Conservation (phyloP, 1,284 basidiomycete species). For the Rhodofomes roseus region DNA sequence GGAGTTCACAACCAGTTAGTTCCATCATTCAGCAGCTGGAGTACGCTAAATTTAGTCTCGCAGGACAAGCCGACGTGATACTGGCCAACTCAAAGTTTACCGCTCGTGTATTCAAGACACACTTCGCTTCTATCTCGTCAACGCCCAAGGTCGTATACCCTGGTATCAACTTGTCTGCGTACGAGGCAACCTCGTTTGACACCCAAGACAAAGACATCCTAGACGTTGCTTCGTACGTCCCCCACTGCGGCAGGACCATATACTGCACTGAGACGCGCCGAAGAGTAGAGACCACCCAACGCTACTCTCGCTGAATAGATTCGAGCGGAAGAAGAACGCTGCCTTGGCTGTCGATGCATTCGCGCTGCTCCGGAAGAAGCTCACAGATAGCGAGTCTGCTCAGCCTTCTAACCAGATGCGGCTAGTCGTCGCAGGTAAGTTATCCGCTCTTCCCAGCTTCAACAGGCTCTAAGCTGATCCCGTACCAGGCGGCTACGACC, state of each 20-base stretch:
- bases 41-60: conserved; percentile 2
- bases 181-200: conserved; percentile 42
- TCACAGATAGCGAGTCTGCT: conserved; percentile 4
- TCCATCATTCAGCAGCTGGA: background rate
- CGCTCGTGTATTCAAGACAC: conserved; percentile 69
- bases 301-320: conserved; percentile 89
- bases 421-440: conserved; percentile 72
- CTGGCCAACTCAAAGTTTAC: conserved; percentile 95
- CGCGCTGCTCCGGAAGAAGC: conserved; percentile 40
- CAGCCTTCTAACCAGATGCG: conserved; percentile 34
- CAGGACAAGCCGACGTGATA: conserved; percentile 85
- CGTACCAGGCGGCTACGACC: conserved; percentile 71
- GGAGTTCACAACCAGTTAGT: conserved; percentile 83
- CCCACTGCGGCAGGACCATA: background rate
- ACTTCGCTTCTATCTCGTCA: conserved; percentile 68
- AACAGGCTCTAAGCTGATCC: background rate
- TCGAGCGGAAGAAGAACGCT: conserved; percentile 94
- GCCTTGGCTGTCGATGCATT: conserved; percentile 83
- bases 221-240: conserved; percentile 58
- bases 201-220: conserved; percentile 46
- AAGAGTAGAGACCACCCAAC: conserved; percentile 64
- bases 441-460: background rate
- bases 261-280: background rate
- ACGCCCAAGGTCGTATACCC: conserved; percentile 85
- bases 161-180: conserved; percentile 80